A percentile compares a stretch with the other conserved stretches of the same genome.
Conservation (phyloP, 305 asterid genomes). For the Striga hermonthica region DNA sequence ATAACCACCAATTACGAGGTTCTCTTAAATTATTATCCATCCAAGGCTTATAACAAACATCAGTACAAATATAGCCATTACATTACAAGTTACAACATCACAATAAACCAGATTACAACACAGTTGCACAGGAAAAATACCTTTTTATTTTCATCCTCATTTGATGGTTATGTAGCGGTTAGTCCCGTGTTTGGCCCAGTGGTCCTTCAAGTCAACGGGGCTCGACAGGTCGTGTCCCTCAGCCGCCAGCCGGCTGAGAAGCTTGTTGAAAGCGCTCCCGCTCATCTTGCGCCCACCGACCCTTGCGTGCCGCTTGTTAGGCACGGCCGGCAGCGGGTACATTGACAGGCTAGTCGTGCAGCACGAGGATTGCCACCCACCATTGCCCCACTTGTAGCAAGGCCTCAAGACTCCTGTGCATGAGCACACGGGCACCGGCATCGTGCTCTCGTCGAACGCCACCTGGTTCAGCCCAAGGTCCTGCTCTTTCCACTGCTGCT, state of each 20-base stretch:
- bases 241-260: constrained; percentile 77
- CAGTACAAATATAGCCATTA: too few relatives aligned
- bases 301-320: constrained; percentile 86
- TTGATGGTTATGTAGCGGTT: constrained; percentile 95
- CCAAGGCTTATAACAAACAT: too few relatives aligned
- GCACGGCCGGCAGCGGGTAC: constrained; percentile 91
- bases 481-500: constrained; percentile 83
- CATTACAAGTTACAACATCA: too few relatives aligned
- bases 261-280: constrained; percentile 88
- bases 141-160: constrained; percentile 25
- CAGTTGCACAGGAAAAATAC: too few relatives aligned
- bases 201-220: constrained; percentile 80
- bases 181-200: constrained; percentile 98
- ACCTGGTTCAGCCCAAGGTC: constrained; percentile 90
- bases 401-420: constrained; percentile 84
- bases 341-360: constrained; percentile 81
- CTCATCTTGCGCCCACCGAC: constrained; percentile 97
- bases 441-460: constrained; percentile 76
- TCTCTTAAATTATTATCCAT: too few relatives aligned
- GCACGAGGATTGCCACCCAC: constrained; percentile 97
- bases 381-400: constrained; percentile 97
- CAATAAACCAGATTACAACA: too few relatives aligned
- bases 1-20: too few relatives aligned
- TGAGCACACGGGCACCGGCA: constrained; percentile 94
- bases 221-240: constrained; percentile 78